Conservation (phyloP, 148 eudicot species). For the Polygonum maritimum region DNA sequence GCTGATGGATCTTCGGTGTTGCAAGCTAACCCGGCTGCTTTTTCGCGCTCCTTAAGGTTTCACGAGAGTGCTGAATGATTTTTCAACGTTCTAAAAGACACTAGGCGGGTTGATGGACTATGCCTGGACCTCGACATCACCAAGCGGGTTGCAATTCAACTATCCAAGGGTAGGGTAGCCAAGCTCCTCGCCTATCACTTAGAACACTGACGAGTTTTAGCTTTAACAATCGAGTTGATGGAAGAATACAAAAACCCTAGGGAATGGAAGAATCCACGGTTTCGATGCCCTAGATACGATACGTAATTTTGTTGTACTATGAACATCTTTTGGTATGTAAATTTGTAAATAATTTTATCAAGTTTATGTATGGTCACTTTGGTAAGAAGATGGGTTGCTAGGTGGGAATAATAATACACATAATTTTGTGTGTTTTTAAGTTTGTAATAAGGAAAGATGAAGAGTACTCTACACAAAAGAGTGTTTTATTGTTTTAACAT, state of each 20-base stretch:
- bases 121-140: too few species aligned
- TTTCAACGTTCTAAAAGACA: too few species aligned
- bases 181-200: too few species aligned
- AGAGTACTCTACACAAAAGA: neutral
- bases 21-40: constrained; percentile 66
- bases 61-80: constrained; percentile 27
- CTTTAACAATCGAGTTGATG: too few species aligned
- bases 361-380: neutral
- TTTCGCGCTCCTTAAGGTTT: constrained; percentile 53
- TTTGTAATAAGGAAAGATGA: neutral
- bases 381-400: neutral
- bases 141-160: too few species aligned
- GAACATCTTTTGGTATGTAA: neutral
- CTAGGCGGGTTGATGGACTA: too few species aligned
- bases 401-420: neutral
- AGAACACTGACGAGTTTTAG: too few species aligned
- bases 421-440: neutral
- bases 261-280: neutral
- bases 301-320: neutral
- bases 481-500: neutral
- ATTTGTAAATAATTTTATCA: neutral
- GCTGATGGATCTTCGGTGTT: constrained; percentile 27
- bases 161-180: too few species aligned
- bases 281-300: neutral
- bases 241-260: neutral